These are phyloP conservation scores for Ceratobasidium sp. DNA, from an alignment of 1,284 basidiomycete species.

Conservation along the genomic window DNA sequence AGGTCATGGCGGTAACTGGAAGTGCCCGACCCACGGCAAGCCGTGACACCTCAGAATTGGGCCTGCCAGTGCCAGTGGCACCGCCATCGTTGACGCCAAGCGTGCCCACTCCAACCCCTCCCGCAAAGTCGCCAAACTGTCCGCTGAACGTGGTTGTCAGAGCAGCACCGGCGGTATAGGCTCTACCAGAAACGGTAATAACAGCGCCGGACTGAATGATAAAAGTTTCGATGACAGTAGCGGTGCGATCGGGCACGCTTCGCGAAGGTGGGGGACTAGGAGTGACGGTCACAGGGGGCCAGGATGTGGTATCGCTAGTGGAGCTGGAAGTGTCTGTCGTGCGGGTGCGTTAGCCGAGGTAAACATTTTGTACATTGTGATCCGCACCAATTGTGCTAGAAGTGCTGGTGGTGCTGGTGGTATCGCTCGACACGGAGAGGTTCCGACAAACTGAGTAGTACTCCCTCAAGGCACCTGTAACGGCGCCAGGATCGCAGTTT, in stretches of 20 bases:
- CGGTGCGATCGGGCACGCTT: background rate
- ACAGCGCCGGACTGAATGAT: conserved; percentile 20
- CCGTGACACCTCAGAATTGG: conserved; percentile 4
- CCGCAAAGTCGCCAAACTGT: conserved; percentile 12
- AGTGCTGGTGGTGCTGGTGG: background rate
- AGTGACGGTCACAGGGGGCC: background rate
- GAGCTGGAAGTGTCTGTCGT: background rate
- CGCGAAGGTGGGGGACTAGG: background rate
- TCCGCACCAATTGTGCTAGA: background rate
- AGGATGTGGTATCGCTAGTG: background rate
- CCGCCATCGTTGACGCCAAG: background rate
- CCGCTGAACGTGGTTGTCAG: conserved; percentile 10
- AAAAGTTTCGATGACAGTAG: background rate
- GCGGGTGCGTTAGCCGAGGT: too few relatives aligned
- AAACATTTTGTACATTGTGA: background rate
- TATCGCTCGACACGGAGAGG: background rate
- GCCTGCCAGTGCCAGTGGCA: background rate
- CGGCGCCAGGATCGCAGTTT: conserved; percentile 1
- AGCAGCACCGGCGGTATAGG: background rate
- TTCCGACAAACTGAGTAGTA: background rate
- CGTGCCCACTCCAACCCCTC: background rate
- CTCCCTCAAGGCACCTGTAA: background rate
- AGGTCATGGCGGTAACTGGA: background rate
- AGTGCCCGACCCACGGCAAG: background rate
- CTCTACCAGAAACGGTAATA: conserved; percentile 9